Base-by-base conservation (phyloP, 352 stramenopile genomes). In the Globisporangium yorkense region DNA sequence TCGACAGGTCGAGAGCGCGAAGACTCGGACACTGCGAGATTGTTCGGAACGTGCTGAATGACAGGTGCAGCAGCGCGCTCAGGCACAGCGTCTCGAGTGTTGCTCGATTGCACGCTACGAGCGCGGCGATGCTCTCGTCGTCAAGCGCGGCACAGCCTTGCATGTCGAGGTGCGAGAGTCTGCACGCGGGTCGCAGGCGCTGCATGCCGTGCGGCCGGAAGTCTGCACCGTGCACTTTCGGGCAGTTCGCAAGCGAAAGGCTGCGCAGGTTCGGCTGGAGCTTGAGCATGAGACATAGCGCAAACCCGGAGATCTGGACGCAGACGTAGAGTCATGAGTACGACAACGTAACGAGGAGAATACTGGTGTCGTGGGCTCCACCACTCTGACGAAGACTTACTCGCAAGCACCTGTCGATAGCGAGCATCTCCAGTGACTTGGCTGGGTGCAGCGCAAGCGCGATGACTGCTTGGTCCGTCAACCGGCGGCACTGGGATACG, bases 401-500 rank as follows among this genome's bases (percentile, higher is more conserved):
- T 63, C 88, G 84, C 16, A 90, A 51, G 20, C 84, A 93, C 13
- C 77, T 82, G 51, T 91, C 74, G 2, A 89, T 54, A 0, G 77
- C 53, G 33, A 92, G 37, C 0, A 56, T 43, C 2, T 62, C 37
- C 1, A 92, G 55, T 8, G 72, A 79, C 53, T 74, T 62, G 21
- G 56, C 67, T 1, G 62, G 24, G 15, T 75, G 74, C 27, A 84
- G 55, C 10, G 68, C 76, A n/a, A 92, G 31, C 0, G 72, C 77
- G 7, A 84, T 64, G 1, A 90, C 66, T 13, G 84, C 78, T 31
- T 65, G 65, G 52, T 96, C 81, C 5, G 88, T 92, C 51, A 96
- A 60, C 0, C 78, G 69, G 50, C 90, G 83, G 50, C 88, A 94
- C 72, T 87, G 92, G 44, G 70, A 80, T 45, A 97, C 56, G 62